Evolutionary conservation across 768 basidiomycete species (phyloP), one percentile per base, ranked within the genome.

Genomic region (Boletus eberwhitei): DNA sequence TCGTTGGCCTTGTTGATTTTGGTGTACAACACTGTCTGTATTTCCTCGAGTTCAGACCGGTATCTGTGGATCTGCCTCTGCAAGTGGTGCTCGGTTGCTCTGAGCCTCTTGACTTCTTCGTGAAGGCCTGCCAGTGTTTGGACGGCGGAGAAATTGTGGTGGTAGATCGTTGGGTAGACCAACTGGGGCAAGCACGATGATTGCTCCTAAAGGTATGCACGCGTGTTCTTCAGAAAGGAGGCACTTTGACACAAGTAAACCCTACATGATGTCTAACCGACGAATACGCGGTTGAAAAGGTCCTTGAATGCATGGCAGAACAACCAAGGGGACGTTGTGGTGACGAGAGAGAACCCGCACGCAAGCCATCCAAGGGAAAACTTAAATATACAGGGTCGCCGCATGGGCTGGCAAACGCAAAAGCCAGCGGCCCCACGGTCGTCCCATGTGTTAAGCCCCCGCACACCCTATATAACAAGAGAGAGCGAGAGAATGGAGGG

Each of bases 1-100:
- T 70, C 68, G 46, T 63, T 69, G 12, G 65, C 67, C 39, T 58
- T 69, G 49, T 60, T 61, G 37, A 61, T 57, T 31, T 55, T 60
- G 43, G 45, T 14, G 35, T 60, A 58, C 24, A 69, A 11, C 14
- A 31, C 11, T 1, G 51, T 21, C 16, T 67, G 64, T 36, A 67
- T 37, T 3, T 53, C 32, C 7, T 62, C 55, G 19, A 69, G 62
- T 22, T 32, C 53, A 34, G 55, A 32, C 26, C 36, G 64, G 31
- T 31, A 53, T 2, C 37, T 48, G 5, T 62, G 48, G 24, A 68
- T 64, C 31, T 62, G 47, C 26, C 37, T 42, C 36, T 69, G 62
- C 22, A 62, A 26, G 16, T n/a, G 0, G 22, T 47, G 53, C 22
- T 68, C 64, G 4, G 1, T n/a, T 11, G 59, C 57, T 41, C 42